These are phyloP conservation scores for Neospora caninum DNA, from an alignment of 169 alveolate species.

Conservation along the genomic window DNA sequence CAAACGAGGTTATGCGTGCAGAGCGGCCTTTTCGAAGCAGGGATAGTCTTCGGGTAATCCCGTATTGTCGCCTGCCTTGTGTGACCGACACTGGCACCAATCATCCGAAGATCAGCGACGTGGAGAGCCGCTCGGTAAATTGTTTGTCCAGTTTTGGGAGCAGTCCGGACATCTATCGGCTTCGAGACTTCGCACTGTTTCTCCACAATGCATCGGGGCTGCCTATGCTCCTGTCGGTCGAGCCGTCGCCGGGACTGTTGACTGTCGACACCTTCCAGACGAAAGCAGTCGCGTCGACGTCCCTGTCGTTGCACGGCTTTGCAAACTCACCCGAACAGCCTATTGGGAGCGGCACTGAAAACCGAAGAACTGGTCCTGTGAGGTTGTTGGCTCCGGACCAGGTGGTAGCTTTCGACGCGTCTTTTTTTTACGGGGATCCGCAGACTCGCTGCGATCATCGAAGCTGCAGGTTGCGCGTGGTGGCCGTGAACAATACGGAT, in stretches of 20 bases:
- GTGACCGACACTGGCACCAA: background rate
- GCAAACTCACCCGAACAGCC: background rate
- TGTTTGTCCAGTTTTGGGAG: no score
- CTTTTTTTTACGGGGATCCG: background rate
- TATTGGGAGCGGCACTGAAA: background rate
- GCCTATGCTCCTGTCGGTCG: background rate
- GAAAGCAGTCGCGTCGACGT: background rate
- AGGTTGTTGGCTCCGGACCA: background rate
- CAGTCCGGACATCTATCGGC: background rate
- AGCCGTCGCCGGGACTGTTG: background rate
- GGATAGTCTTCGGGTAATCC: background rate
- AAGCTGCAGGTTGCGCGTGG: background rate
- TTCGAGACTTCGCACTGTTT: background rate
- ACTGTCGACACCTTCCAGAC: background rate
- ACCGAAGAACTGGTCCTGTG: background rate
- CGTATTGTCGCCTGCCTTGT: background rate
- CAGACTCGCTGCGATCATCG: background rate
- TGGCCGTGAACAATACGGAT: background rate
- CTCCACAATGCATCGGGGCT: constrained; percentile 16
- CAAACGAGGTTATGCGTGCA: no score
- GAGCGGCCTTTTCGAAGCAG: no score
- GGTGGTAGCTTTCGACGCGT: background rate
- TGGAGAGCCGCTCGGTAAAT: no score
- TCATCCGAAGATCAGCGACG: no score
- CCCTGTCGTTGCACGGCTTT: background rate